Evolutionary conservation across 306 rosid genomes (phyloP).

Genomic region (Cucumis melo): DNA sequence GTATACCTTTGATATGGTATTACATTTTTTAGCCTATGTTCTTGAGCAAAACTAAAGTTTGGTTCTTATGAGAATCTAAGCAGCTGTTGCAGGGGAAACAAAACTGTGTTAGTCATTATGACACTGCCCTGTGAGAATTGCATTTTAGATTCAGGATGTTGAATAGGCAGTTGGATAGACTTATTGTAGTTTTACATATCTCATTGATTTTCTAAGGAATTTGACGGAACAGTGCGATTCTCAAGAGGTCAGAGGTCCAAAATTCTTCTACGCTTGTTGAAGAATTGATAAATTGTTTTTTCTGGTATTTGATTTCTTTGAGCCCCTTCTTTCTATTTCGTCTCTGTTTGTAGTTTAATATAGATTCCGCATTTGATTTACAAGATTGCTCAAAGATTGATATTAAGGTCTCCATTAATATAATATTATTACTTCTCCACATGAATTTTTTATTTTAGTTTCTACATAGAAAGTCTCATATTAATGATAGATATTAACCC

Average conservation of each 20-base stretch:
- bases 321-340: neutral
- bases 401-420: neutral
- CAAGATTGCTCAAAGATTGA: neutral
- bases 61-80: neutral
- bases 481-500: too few species aligned
- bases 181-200: neutral
- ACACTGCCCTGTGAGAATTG: neutral
- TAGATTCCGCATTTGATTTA: neutral
- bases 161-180: neutral
- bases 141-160: neutral
- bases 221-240: neutral
- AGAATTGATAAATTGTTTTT: neutral
- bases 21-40: neutral
- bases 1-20: neutral
- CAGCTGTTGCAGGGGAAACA: neutral
- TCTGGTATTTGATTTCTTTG: neutral
- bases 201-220: neutral
- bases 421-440: neutral
- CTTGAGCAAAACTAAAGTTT: neutral
- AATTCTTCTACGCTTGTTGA: too few species aligned
- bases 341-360: neutral
- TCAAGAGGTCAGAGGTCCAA: too few species aligned
- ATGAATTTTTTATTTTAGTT: neutral
- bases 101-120: neutral
- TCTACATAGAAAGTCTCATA: neutral